A percentile compares a stretch with the other conserved stretches of the same genome.
phyloP scores from a whole-genome alignment of 495 filamentous ascomycete genomes.

The Entonaema liquescens region DNA sequence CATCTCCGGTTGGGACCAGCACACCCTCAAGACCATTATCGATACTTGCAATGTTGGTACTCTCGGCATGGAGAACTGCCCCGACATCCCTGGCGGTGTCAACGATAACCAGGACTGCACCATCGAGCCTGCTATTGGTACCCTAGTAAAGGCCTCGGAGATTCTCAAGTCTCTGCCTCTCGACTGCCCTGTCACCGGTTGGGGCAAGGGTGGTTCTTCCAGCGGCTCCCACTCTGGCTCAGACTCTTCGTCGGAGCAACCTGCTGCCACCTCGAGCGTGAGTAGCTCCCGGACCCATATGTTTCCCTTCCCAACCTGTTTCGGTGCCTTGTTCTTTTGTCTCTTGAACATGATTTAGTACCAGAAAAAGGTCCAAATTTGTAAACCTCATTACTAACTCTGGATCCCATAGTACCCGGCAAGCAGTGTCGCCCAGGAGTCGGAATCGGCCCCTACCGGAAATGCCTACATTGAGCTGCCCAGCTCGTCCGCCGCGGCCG shows the following conservation, averaged over 20 bases:
- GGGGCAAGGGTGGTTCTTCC: slow-evolving; percentile 48
- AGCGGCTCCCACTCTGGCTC: slow-evolving; percentile 27
- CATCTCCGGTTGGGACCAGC: slow-evolving; percentile 74
- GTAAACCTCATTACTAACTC: slow-evolving; percentile 14
- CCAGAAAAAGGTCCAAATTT: not conserved
- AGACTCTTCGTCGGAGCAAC: not conserved
- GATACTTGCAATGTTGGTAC: slow-evolving; percentile 66
- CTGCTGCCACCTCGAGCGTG: slow-evolving; percentile 20
- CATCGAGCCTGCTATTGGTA: slow-evolving; percentile 53
- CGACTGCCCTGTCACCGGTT: slow-evolving; percentile 61
- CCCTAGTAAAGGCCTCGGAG: slow-evolving; percentile 41
- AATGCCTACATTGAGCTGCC: slow-evolving; percentile 27
- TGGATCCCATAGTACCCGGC: slow-evolving; percentile 15
- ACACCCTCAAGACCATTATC: slow-evolving; percentile 67
- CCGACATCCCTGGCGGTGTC: slow-evolving; percentile 53
- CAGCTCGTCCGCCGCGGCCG: slow-evolving; percentile 52
- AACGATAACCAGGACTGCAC: slow-evolving; percentile 58
- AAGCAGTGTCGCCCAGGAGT: slow-evolving; percentile 1
- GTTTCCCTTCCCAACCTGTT: slow-evolving; percentile 8
- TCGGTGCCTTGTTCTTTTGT: slow-evolving; percentile 10
- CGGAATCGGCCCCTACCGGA: slow-evolving; percentile 16
- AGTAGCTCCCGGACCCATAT: slow-evolving; percentile 24
- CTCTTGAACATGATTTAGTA: not conserved
- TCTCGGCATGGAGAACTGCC: slow-evolving; percentile 64
- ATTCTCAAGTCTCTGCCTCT: slow-evolving; percentile 62